A percentile compares a stretch with the other conserved stretches of the same genome.
Conservation (phyloP, 2,329 filamentous ascomycete genomes). For the Fusarium nodosum region DNA sequence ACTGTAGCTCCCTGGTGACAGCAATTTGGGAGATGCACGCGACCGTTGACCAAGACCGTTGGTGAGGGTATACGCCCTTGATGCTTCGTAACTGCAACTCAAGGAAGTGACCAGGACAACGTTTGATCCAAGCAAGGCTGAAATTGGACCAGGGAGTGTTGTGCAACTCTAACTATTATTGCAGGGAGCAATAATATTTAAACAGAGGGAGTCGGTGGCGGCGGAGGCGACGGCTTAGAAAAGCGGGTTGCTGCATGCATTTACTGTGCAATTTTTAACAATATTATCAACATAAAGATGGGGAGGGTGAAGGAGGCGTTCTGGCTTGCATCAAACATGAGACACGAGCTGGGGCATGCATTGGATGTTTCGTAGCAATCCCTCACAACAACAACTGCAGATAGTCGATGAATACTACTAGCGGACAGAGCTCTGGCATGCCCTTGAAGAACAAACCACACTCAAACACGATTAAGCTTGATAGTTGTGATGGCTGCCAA, state of each 20-base stretch:
- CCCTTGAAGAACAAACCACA: conserved; percentile 31
- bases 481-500: conserved; percentile 21
- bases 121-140: conserved; percentile 1
- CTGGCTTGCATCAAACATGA: conserved; percentile 38
- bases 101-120: not conserved
- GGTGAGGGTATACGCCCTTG: conserved; percentile 3
- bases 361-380: conserved; percentile 16
- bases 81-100: not conserved
- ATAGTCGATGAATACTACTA: conserved; percentile 36
- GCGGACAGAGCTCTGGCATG: conserved; percentile 9
- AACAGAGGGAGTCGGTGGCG: conserved; percentile 10
- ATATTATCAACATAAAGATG: conserved; percentile 20
- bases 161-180: conserved; percentile 17
- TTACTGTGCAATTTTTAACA: conserved; percentile 23
- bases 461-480: conserved; percentile 25
- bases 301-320: conserved; percentile 40
- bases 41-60: conserved; percentile 3
- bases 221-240: conserved; percentile 20
- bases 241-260: conserved; percentile 29
- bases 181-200: conserved; percentile 35
- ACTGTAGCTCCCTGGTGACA: conserved; percentile 11
- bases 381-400: conserved; percentile 20
- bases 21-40: conserved; percentile 16
- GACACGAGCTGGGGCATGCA: conserved; percentile 33
- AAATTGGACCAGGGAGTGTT: conserved; percentile 15